A percentile compares a stretch with the other conserved stretches of the same genome.
Evolutionary conservation across 768 basidiomycete species (phyloP).

Genomic region (Lactifluus hygrophoroides): DNA sequence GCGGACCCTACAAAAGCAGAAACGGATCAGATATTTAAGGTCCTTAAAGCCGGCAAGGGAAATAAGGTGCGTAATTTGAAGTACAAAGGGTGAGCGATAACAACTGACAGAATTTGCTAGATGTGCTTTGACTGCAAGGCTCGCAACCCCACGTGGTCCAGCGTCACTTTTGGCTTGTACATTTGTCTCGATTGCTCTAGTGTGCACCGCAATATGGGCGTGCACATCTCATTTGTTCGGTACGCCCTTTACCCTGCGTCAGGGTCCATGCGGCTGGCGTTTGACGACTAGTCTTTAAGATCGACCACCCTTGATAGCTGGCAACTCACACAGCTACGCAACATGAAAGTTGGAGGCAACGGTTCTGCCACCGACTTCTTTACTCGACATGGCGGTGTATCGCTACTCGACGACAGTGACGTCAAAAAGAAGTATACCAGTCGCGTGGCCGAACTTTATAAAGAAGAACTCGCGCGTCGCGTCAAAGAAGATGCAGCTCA

Average conservation of each 20-base stretch:
- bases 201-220: conserved; percentile 92
- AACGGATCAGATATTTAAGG: conserved; percentile 78
- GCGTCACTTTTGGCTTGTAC: conserved; percentile 93
- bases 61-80: conserved; percentile 54
- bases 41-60: conserved; percentile 74
- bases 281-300: conserved; percentile 33
- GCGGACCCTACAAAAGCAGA: conserved; percentile 77
- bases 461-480: conserved; percentile 77
- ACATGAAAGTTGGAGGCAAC: conserved; percentile 96
- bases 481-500: conserved; percentile 65
- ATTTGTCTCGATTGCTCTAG: conserved; percentile 97
- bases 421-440: conserved; percentile 86
- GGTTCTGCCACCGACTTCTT: conserved; percentile 81
- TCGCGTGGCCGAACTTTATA: conserved; percentile 79
- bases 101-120: conserved; percentile 30
- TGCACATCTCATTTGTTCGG: conserved; percentile 97
- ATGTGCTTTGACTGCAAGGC: conserved; percentile 93
- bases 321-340: conserved; percentile 84
- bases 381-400: conserved; percentile 71
- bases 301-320: conserved; percentile 96
- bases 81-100: not conserved
- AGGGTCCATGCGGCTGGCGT: not conserved
- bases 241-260: conserved; percentile 31
- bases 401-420: conserved; percentile 63
- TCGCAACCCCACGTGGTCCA: conserved; percentile 96